Conservation (phyloP, 1,139 yeast species). For the Saccharomycopsis hybrid region DNA sequence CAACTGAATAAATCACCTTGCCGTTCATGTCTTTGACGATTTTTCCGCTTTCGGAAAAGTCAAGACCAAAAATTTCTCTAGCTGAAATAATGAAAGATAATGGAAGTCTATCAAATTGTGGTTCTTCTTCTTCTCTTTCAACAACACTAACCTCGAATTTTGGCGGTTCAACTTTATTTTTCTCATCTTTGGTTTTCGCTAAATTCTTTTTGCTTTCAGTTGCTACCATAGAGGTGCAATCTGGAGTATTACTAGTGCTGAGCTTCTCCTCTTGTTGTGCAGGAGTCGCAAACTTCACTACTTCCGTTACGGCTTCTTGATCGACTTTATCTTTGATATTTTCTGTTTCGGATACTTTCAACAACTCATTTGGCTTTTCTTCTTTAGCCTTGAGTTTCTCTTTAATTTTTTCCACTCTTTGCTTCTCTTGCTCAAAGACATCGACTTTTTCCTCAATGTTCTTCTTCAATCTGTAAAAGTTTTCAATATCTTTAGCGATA, state of each 20-base stretch:
- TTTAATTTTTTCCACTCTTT: conserved; percentile 16
- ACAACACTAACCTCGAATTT: too few species aligned
- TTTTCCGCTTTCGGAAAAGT: conserved; percentile 22
- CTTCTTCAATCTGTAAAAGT: conserved; percentile 28
- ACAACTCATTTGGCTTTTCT: too few species aligned
- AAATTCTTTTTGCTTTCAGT: neutral
- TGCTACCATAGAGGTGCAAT: too few species aligned
- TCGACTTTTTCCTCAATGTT: conserved; percentile 22
- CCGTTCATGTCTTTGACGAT: conserved; percentile 22
- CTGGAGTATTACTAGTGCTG: neutral
- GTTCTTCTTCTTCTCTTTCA: neutral
- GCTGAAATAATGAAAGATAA: conserved; percentile 23
- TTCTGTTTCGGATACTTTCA: too few species aligned
- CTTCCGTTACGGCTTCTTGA: neutral
- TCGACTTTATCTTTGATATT: neutral
- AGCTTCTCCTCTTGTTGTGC: neutral
- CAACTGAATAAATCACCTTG: conserved; percentile 9
- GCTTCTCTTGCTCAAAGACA: conserved; percentile 14
- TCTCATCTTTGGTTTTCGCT: too few species aligned
- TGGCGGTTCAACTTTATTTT: too few species aligned
- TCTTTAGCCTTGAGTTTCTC: conserved; percentile 20
- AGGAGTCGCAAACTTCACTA: neutral
- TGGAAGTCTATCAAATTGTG: conserved; percentile 22
- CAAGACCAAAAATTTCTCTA: conserved; percentile 26
- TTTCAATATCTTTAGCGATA: conserved; percentile 30